phyloP scores from a whole-genome alignment of 495 filamentous ascomycete species.

The Neurospora sp. region DNA sequence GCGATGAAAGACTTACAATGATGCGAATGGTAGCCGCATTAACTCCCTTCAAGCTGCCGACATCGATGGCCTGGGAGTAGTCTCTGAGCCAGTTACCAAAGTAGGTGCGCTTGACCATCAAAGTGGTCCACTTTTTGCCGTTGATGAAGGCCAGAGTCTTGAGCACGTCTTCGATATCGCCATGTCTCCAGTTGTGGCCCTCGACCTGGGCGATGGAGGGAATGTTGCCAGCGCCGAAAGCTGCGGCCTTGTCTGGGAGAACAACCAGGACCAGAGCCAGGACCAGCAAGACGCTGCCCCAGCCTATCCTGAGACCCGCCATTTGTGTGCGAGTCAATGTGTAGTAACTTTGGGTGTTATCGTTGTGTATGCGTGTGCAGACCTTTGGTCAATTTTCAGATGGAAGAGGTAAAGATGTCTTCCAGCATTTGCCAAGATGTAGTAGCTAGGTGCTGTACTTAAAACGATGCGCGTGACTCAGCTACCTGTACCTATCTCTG shows the following conservation, averaged over 20 bases:
- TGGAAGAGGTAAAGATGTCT: neutral
- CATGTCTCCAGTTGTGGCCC: constrained; percentile 94
- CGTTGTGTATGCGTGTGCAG: neutral
- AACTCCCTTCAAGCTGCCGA: constrained; percentile 80
- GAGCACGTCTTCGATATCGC: constrained; percentile 85
- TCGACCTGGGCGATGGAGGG: constrained; percentile 89
- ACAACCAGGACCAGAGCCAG: constrained; percentile 47
- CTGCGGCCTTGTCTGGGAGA: constrained; percentile 52
- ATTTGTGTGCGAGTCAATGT: constrained; percentile 14
- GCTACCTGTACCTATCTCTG: neutral
- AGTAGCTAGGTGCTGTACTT: neutral
- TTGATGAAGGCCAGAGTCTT: constrained; percentile 79
- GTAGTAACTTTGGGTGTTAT: neutral
- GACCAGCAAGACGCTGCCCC: constrained; percentile 37
- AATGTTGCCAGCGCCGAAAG: constrained; percentile 95
- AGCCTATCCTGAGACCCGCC: constrained; percentile 28
- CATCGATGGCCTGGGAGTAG: constrained; percentile 85
- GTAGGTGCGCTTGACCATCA: constrained; percentile 83
- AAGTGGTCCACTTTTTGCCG: constrained; percentile 89
- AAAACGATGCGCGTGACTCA: neutral
- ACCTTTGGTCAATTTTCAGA: neutral
- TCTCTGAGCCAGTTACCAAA: constrained; percentile 77
- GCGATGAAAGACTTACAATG: constrained; percentile 37
- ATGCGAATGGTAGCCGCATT: constrained; percentile 86
- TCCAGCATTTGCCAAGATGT: neutral